These are phyloP conservation scores for Cyberlindnera saturnus DNA, from an alignment of 805 yeast genomes.

Conservation along the genomic window DNA sequence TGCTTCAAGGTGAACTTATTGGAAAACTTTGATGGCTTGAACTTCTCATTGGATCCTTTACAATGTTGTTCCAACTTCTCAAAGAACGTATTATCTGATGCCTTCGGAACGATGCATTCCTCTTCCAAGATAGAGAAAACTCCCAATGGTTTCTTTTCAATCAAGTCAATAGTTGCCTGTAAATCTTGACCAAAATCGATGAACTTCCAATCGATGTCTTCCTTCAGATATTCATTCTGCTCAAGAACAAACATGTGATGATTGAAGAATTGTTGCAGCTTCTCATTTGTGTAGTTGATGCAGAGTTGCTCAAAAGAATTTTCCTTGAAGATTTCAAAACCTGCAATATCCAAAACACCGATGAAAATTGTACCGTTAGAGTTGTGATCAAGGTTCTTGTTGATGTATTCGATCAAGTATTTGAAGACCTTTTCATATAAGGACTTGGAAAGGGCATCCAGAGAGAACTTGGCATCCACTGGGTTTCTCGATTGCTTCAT, in stretches of 20 bases:
- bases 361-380: constrained; percentile 52
- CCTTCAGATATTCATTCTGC: constrained; percentile 90
- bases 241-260: constrained; percentile 97
- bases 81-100: constrained; percentile 76
- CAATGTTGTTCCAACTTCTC: constrained; percentile 70
- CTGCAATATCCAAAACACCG: constrained; percentile 96
- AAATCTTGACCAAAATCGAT: constrained; percentile 93
- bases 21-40: constrained; percentile 65
- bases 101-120: constrained; percentile 91
- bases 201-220: constrained; percentile 94
- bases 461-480: constrained; percentile 68
- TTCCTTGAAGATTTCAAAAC: constrained; percentile 90
- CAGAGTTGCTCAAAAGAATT: constrained; percentile 97
- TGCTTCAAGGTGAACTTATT: constrained; percentile 82
- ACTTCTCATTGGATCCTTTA: constrained; percentile 48
- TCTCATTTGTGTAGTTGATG: constrained; percentile 95
- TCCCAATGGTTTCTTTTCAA: constrained; percentile 77
- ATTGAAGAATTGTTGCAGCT: constrained; percentile 94
- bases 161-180: constrained; percentile 89
- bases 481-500: constrained; percentile 77
- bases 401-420: constrained; percentile 68
- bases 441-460: constrained; percentile 85
- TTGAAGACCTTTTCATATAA: constrained; percentile 82
- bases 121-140: constrained; percentile 84
- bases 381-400: constrained; percentile 52